Evolutionary conservation across 2,329 filamentous ascomycete genomes (phyloP).

Genomic region (Mycosphaerella arachidis): DNA sequence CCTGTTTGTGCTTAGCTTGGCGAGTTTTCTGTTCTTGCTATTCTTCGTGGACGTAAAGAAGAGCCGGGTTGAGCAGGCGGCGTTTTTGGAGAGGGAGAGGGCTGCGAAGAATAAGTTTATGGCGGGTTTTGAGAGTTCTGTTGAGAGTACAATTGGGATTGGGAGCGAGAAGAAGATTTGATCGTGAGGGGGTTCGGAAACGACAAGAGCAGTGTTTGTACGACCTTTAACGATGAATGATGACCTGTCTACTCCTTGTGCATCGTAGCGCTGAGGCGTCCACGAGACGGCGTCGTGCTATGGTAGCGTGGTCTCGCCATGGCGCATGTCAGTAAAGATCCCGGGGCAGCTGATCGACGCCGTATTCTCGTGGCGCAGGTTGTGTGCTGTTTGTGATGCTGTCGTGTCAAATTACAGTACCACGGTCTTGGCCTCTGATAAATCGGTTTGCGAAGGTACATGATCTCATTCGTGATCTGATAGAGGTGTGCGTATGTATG

Average conservation of each 20-base stretch:
- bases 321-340: background rate
- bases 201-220: background rate
- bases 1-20: slow-evolving; percentile 54
- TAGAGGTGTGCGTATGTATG: no score
- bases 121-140: background rate
- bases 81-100: slow-evolving; percentile 44
- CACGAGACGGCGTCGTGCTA: background rate
- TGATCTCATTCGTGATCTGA: background rate
- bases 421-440: background rate
- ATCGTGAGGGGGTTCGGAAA: background rate
- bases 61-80: slow-evolving; percentile 56
- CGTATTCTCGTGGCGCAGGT: background rate
- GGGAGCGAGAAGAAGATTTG: background rate
- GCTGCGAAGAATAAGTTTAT: slow-evolving; percentile 22
- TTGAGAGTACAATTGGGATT: background rate
- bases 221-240: background rate
- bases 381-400: background rate
- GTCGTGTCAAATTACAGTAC: background rate
- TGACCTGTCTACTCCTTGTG: background rate
- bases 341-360: background rate
- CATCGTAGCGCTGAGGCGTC: background rate
- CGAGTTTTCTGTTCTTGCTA: slow-evolving; percentile 52
- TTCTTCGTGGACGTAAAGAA: slow-evolving; percentile 58
- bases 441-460: background rate
- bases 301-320: background rate